A percentile compares a stretch with the other conserved stretches of the same genome.
These are phyloP conservation scores for Musa beccarii DNA, from an alignment of 176 grass and related monocot genomes.

Conservation along the genomic window DNA sequence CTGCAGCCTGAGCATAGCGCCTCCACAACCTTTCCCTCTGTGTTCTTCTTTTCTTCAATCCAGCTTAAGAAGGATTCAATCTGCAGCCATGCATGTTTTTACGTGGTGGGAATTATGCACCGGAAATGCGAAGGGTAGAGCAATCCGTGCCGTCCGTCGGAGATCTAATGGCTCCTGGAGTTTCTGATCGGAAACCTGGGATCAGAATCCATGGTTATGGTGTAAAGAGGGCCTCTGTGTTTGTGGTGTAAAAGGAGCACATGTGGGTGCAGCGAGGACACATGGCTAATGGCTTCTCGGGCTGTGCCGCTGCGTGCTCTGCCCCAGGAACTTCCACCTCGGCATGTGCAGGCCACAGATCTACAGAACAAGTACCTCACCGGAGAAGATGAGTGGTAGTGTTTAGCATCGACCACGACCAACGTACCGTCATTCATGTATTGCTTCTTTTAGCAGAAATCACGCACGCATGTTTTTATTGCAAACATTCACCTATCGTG, in stretches of 20 bases:
- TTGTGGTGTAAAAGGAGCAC: conserved; percentile 40
- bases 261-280: conserved; percentile 23
- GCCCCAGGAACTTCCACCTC: conserved; percentile 1
- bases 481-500: too few relatives aligned
- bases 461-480: too few relatives aligned
- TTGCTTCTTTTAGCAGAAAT: too few relatives aligned
- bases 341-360: neutral
- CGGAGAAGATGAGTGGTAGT: too few relatives aligned
- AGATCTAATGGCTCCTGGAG: conserved; percentile 12
- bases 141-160: neutral
- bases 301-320: conserved; percentile 29
- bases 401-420: too few relatives aligned
- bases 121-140: conserved; percentile 1
- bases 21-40: neutral
- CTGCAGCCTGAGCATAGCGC: conserved; percentile 55
- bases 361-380: neutral
- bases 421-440: too few relatives aligned
- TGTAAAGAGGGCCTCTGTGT: neutral
- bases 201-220: neutral
- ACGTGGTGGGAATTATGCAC: conserved; percentile 39
- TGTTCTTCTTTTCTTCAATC: neutral
- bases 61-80: neutral
- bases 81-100: conserved; percentile 35
- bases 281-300: conserved; percentile 32
- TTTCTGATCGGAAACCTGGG: neutral